These are phyloP conservation scores for Cyclotella sp. DNA, from an alignment of 108 stramenopile genomes.

Conservation along the genomic window DNA sequence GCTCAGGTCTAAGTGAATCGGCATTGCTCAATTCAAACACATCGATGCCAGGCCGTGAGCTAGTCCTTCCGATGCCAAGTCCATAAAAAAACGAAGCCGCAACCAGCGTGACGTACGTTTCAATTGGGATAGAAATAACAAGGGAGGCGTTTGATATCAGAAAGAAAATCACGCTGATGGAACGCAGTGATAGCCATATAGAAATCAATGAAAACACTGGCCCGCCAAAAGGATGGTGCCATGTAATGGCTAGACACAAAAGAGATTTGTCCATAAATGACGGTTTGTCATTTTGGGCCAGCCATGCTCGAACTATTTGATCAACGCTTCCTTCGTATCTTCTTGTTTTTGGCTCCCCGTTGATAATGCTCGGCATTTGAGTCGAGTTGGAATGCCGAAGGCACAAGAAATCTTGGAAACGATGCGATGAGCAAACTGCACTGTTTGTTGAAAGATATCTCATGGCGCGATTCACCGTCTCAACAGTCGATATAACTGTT, in stretches of 20 bases:
- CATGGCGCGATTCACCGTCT: constrained; percentile 33
- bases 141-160: constrained; percentile 14
- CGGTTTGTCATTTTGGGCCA: constrained; percentile 12
- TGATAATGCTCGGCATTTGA: background rate
- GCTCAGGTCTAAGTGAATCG: background rate
- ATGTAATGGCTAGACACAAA: constrained; percentile 23
- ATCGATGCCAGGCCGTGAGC: background rate
- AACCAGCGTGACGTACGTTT: constrained; percentile 35
- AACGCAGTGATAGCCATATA: constrained; percentile 26
- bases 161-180: constrained; percentile 24
- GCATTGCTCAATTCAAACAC: background rate
- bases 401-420: constrained; percentile 43
- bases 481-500: constrained; percentile 15
- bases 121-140: constrained; percentile 30
- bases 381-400: constrained; percentile 2
- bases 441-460: constrained; percentile 42
- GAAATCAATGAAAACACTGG: constrained; percentile 22
- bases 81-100: constrained; percentile 45
- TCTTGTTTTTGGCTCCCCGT: background rate
- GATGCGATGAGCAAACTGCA: constrained; percentile 30
- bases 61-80: constrained; percentile 27
- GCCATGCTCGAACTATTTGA: constrained; percentile 39
- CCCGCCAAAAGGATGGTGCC: constrained; percentile 33
- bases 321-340: constrained; percentile 13
- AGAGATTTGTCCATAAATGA: constrained; percentile 11